Percentiles rank a stretch among this genome's conserved stretches.
Evolutionary conservation across 805 yeast species (phyloP).

Genomic region (Cyberlindnera amylophila): DNA sequence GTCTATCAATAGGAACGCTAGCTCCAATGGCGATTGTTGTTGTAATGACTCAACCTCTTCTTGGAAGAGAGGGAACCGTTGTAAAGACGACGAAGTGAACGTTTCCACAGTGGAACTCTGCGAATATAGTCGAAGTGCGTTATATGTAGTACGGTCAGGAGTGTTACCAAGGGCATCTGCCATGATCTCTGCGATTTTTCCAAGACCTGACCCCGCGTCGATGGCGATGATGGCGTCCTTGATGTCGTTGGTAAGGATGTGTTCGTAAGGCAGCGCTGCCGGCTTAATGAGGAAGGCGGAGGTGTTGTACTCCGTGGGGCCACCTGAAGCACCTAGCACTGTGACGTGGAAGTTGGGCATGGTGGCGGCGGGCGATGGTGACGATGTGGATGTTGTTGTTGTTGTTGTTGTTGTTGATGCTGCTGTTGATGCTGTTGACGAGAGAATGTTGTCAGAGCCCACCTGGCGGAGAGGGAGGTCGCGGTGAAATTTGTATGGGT

Average conservation of each 20-base stretch:
- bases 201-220: constrained; percentile 79
- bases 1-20: constrained; percentile 33
- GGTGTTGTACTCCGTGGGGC: constrained; percentile 70
- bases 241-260: constrained; percentile 28
- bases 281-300: constrained; percentile 70
- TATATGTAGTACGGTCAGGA: constrained; percentile 10
- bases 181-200: constrained; percentile 45
- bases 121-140: constrained; percentile 10
- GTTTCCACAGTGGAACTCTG: constrained; percentile 2
- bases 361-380: background rate
- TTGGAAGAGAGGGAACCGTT: background rate
- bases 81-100: constrained; percentile 3
- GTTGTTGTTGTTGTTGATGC: background rate
- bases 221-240: constrained; percentile 47
- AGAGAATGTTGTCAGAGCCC: no score
- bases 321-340: constrained; percentile 78
- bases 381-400: background rate
- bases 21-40: constrained; percentile 27
- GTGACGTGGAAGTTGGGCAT: constrained; percentile 48
- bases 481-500: constrained; percentile 3
- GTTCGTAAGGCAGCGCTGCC: constrained; percentile 36
- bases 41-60: background rate
- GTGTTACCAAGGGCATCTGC: constrained; percentile 12
- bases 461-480: background rate
- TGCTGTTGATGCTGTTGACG: no score